Percentiles rank a stretch among this genome's conserved stretches.
Conservation (phyloP, 1,139 yeast genomes). For the Protomyces arabidopsidicola region DNA sequence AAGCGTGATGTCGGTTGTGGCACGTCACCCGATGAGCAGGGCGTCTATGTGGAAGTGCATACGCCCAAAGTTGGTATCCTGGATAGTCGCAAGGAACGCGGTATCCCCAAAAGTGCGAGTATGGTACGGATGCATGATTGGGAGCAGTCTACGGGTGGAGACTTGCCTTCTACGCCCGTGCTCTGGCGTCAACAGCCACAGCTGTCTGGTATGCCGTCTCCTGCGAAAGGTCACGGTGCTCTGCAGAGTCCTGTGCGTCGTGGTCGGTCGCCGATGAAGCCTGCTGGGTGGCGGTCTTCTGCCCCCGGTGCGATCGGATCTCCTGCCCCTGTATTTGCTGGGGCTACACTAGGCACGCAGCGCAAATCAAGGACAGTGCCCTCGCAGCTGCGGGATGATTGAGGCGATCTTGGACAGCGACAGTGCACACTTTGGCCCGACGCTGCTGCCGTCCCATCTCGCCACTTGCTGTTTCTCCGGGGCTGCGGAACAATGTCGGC, state of each 20-base stretch:
- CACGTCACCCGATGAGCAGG: conserved; percentile 34
- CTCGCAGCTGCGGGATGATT: no score
- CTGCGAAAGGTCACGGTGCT: neutral
- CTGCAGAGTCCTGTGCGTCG: neutral
- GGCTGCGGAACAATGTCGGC: no score
- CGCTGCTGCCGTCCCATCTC: no score
- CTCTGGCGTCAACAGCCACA: neutral
- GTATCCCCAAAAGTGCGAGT: conserved; percentile 7
- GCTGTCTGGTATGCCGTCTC: neutral
- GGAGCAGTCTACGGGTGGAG: neutral
- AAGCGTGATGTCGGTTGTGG: conserved; percentile 59
- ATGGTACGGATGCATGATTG: conserved; percentile 23
- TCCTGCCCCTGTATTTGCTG: neutral
- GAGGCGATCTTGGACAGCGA: no score
- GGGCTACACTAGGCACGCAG: no score
- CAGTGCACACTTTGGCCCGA: no score
- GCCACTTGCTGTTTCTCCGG: no score
- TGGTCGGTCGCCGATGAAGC: neutral
- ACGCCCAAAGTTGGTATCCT: conserved; percentile 22
- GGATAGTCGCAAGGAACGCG: neutral
- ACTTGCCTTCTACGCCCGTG: neutral
- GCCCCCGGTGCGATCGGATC: neutral
- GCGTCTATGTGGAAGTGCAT: conserved; percentile 26
- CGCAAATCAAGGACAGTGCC: no score
- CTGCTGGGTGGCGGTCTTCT: neutral